phyloP scores from a whole-genome alignment of 2,329 filamentous ascomycete species.

The Alternaria tenuissima region DNA sequence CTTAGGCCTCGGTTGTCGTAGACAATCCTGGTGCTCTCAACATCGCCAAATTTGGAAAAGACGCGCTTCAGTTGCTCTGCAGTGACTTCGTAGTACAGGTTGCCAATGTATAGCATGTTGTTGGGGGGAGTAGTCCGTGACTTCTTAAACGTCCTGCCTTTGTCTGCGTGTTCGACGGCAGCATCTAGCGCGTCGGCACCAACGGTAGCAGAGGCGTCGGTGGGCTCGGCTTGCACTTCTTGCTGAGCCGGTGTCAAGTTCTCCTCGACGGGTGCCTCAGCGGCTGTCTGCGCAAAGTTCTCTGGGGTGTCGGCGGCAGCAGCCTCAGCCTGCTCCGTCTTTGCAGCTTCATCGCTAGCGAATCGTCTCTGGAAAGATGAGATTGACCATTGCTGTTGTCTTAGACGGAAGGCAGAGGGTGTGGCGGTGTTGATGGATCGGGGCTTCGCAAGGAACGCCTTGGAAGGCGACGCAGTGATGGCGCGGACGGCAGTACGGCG shows the following conservation, averaged over 20 bases:
- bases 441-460: slow-evolving; percentile 54
- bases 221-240: slow-evolving; percentile 33
- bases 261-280: slow-evolving; percentile 48
- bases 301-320: slow-evolving; percentile 36
- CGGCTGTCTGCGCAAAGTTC: slow-evolving; percentile 47
- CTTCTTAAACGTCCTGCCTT: not conserved
- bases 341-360: slow-evolving; percentile 57
- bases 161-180: slow-evolving; percentile 5
- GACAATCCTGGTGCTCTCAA: slow-evolving; percentile 64
- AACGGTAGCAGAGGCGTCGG: slow-evolving; percentile 39
- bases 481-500: slow-evolving; percentile 66
- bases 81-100: slow-evolving; percentile 74
- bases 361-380: slow-evolving; percentile 58
- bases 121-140: slow-evolving; percentile 21
- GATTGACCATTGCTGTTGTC: slow-evolving; percentile 52
- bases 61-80: slow-evolving; percentile 67
- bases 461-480: slow-evolving; percentile 57
- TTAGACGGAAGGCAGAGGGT: slow-evolving; percentile 40
- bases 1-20: slow-evolving; percentile 70
- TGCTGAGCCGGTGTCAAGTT: slow-evolving; percentile 39
- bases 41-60: slow-evolving; percentile 66
- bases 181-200: slow-evolving; percentile 35
- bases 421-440: slow-evolving; percentile 47
- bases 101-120: slow-evolving; percentile 69
- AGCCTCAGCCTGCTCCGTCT: slow-evolving; percentile 47